A percentile compares a stretch with the other conserved stretches of the same genome.
Evolutionary conservation across 2,329 filamentous ascomycete species (phyloP).

Genomic region (Chaetomium olivaceum): DNA sequence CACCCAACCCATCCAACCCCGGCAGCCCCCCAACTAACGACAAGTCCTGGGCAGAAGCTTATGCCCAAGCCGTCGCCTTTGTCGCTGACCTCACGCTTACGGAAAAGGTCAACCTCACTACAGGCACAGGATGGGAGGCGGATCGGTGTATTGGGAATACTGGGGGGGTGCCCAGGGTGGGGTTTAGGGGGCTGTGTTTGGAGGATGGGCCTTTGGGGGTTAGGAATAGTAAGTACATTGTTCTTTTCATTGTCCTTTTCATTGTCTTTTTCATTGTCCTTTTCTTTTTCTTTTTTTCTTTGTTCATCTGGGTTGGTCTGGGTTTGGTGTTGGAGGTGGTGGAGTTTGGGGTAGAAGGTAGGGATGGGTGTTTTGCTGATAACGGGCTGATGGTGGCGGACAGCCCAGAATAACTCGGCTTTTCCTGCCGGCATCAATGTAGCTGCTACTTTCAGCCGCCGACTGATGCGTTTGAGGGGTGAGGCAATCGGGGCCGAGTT

Average conservation of each 20-base stretch:
- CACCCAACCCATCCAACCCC: too few relatives aligned
- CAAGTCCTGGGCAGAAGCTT: constrained; percentile 65
- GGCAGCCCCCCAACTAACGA: constrained; percentile 12
- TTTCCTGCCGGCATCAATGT: constrained; percentile 72
- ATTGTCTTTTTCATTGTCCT: too few relatives aligned
- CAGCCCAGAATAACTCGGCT: constrained; percentile 63
- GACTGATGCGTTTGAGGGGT: constrained; percentile 66
- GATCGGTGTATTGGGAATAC: constrained; percentile 42
- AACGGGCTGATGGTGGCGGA: not conserved
- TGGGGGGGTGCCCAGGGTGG: constrained; percentile 54
- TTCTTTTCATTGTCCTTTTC: not conserved
- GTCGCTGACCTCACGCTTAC: constrained; percentile 67
- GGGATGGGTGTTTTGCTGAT: not conserved
- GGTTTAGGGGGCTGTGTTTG: constrained; percentile 62
- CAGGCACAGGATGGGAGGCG: constrained; percentile 60
- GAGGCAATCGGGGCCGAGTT: constrained; percentile 72
- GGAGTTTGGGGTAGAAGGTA: too few relatives aligned
- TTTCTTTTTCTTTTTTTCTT: not conserved
- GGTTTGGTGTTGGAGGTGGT: too few relatives aligned
- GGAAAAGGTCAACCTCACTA: constrained; percentile 77
- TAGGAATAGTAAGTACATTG: constrained; percentile 47
- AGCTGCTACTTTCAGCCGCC: constrained; percentile 71
- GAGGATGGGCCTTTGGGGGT: constrained; percentile 73
- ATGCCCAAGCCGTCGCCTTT: constrained; percentile 59
- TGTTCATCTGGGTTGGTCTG: too few relatives aligned